Base-by-base conservation (phyloP, 2,329 filamentous ascomycete species). In the Fusarium subglutinans region DNA sequence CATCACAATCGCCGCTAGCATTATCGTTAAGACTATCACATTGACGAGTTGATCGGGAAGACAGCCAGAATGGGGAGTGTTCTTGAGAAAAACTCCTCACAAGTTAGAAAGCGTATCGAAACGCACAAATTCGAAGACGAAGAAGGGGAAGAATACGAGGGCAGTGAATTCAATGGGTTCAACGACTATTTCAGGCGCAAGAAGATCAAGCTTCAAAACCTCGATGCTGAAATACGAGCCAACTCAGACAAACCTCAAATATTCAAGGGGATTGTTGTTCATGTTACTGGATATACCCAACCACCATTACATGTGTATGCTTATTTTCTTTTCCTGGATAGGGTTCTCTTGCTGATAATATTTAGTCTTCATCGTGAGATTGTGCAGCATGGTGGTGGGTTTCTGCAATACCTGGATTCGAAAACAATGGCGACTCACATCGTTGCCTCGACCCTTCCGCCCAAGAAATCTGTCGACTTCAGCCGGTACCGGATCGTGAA, bases 401-500 rank as follows among this genome's bases (percentile, higher is more conserved):
- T 98, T 77, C 88, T 98, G 70, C 96, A 99, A 81, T 98, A 98
- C 78, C 86, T 99, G 17, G 95, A 98, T 81, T 93, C 92, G 43
- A 99, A 99, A 85, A 98, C 96, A 2, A 92, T 93, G 80, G 96
- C 95, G 1, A 99, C 97, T 2, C 96, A 99, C 81, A 98, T 99
- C 75, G 95, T 99, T 77, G 95, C 96, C 8, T 96, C 94, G 59
- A 92, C 90, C 60, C 85, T 99, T 28, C 96, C 96, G 0, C 95
- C 94, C 0, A 98, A 98, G 84, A 99, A 99, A 82, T 91, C 91
- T 35, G 90, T 96, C 61, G 96, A 99, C 74, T 98, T 97, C 79
- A 89, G 87, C 61, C 91, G 90, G 73, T 98, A 98, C 82, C 91
- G 96, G 51, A 94, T 99, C 43, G 96, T 98, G 57, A 98, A 96